Base-by-base conservation (phyloP, 208 protist genomes). In the Crithidia fasciculata region DNA sequence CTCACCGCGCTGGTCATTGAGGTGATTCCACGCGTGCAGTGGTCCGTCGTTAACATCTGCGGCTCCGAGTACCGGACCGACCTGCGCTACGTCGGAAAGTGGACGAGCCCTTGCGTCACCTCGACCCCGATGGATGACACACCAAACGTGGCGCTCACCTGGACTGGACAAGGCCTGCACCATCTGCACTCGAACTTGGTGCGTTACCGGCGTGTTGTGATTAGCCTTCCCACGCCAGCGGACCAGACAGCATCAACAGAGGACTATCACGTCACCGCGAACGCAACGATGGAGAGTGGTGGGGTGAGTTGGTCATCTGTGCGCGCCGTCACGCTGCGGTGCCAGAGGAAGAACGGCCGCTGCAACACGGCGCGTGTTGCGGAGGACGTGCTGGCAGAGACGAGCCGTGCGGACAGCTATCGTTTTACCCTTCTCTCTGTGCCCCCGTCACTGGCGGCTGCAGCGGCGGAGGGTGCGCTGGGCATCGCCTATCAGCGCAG, bases 41-140 rank as follows among this genome's bases (percentile, higher is more conserved):
- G 87, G 88, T 76, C 70, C 7, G 62, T 88, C 65, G 55, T 81
- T 52, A 90, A 90, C 70, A 75, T 96, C 37, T 96, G 91, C 73
- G 86, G 85, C 43, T 15, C 66, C 0, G 55, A 52, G 12, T 69
- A 81, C 70, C 78, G 44, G 10, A 49, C 81, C 52, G 72, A 69
- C 40, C 50, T 92, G 81, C 79, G 79, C 37, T n/a, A 81, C 53
- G 47, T 50, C 16, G 53, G 65, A 37, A 60, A 66, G 65, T 83
- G 79, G 74, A 72, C 49, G 16, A 83, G 79, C 36, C 40, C 70
- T 13, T 81, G 76, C 36, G 70, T 76, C 15, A 56, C 19, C 3
- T 59, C 66, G 0, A 2, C 50, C 4, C 74, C 74, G 8, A 49
- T 70, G 44, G 54, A n/a, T 18, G 9, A 53, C 45, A 16, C 55